Conservation (phyloP, 2,329 filamentous ascomycete species). For the Fusarium metavorans region DNA sequence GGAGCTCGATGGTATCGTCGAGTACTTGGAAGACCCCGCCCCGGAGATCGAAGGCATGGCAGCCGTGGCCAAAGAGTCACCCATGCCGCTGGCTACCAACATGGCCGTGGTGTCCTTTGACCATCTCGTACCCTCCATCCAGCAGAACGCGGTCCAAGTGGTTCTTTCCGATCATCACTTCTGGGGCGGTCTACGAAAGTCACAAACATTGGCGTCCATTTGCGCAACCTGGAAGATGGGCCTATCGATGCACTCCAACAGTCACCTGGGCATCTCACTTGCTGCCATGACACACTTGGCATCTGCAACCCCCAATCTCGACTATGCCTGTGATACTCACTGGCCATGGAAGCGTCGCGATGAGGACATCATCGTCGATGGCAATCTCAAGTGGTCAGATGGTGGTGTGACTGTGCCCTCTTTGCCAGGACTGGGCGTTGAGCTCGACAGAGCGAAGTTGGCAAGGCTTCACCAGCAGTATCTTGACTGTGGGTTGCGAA, state of each 20-base stretch:
- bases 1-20: constrained; percentile 52
- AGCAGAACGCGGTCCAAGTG: constrained; percentile 55
- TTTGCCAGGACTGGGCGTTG: constrained; percentile 51
- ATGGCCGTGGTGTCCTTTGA: constrained; percentile 57
- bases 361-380: constrained; percentile 55
- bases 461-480: constrained; percentile 53
- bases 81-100: constrained; percentile 57
- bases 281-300: constrained; percentile 59
- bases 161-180: constrained; percentile 57
- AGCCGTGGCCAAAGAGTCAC: constrained; percentile 53
- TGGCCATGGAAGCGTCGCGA: constrained; percentile 59
- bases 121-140: constrained; percentile 54
- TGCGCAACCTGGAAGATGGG: constrained; percentile 55
- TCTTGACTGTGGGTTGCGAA: constrained; percentile 51
- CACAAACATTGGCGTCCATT: constrained; percentile 53
- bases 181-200: constrained; percentile 57
- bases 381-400: constrained; percentile 51
- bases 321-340: constrained; percentile 58
- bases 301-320: constrained; percentile 54
- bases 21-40: constrained; percentile 56
- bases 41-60: constrained; percentile 57
- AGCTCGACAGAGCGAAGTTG: constrained; percentile 53
- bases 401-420: constrained; percentile 52
- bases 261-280: constrained; percentile 56
- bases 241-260: constrained; percentile 59